These are phyloP conservation scores for Typha latifolia DNA, from an alignment of 176 grass and related monocot genomes.

Conservation along the genomic window DNA sequence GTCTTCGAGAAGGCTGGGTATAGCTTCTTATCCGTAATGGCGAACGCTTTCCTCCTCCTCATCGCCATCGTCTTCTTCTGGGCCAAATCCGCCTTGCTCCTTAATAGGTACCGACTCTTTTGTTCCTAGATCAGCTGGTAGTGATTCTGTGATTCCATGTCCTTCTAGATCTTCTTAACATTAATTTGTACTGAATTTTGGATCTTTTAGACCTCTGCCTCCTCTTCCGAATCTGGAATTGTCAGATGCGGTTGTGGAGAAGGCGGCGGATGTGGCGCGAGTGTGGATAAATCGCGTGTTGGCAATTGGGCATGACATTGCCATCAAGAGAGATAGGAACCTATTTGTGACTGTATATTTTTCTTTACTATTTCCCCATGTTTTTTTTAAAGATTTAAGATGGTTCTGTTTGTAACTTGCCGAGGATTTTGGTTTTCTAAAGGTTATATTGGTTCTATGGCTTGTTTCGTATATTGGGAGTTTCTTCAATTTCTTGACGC, in stretches of 20 bases:
- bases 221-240: slow-evolving; percentile 86
- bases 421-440: background rate
- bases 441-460: slow-evolving; percentile 78
- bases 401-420: slow-evolving; percentile 10
- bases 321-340: slow-evolving; percentile 75
- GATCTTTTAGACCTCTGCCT: slow-evolving; percentile 65
- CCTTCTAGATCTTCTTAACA: background rate
- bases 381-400: background rate
- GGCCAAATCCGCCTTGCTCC: slow-evolving; percentile 91
- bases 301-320: slow-evolving; percentile 60
- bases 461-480: slow-evolving; percentile 64
- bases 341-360: slow-evolving; percentile 52
- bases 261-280: slow-evolving; percentile 36
- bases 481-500: slow-evolving; percentile 84
- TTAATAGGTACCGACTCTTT: slow-evolving; percentile 48
- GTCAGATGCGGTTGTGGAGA: slow-evolving; percentile 59
- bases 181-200: background rate
- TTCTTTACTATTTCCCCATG: background rate
- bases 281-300: slow-evolving; percentile 71
- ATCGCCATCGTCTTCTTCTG: slow-evolving; percentile 96
- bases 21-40: slow-evolving; percentile 76
- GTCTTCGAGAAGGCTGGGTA: slow-evolving; percentile 85
- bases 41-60: slow-evolving; percentile 83
- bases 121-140: background rate
- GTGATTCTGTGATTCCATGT: background rate